These are phyloP conservation scores for Amylocystis lapponica DNA, from an alignment of 768 basidiomycete species.

Conservation along the genomic window DNA sequence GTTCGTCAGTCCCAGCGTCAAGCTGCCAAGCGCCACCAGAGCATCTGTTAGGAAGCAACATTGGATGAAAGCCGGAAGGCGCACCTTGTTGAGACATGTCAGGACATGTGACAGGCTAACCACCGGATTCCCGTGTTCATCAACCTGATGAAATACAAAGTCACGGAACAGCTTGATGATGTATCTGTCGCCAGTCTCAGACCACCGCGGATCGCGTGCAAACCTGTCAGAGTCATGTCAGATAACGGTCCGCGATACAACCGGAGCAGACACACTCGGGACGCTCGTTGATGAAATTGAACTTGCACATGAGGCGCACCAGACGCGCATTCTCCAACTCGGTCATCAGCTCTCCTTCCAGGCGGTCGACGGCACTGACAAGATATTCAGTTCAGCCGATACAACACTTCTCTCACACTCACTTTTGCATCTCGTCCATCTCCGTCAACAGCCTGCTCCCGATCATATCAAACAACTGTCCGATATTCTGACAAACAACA, in stretches of 20 bases:
- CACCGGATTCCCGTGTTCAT: slow-evolving; percentile 83
- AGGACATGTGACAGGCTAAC: slow-evolving; percentile 90
- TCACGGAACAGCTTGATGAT: slow-evolving; percentile 98
- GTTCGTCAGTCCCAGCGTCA: slow-evolving; percentile 90
- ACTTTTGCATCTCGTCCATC: slow-evolving; percentile 82
- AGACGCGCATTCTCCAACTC: slow-evolving; percentile 94
- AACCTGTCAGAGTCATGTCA: neutral
- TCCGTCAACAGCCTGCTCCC: slow-evolving; percentile 68
- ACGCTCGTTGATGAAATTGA: slow-evolving; percentile 98
- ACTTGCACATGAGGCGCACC: slow-evolving; percentile 84
- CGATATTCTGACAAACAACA: slow-evolving; percentile 49
- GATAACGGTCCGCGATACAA: neutral
- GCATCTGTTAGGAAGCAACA: neutral
- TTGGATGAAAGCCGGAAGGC: slow-evolving; percentile 11
- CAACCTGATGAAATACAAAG: slow-evolving; percentile 96
- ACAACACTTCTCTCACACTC: slow-evolving; percentile 18
- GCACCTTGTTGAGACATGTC: slow-evolving; percentile 87
- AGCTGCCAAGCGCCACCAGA: slow-evolving; percentile 44
- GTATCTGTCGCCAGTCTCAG: slow-evolving; percentile 96
- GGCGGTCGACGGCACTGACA: slow-evolving; percentile 65
- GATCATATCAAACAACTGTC: slow-evolving; percentile 77
- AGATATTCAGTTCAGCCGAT: neutral
- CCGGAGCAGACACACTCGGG: slow-evolving; percentile 70
- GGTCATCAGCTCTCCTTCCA: slow-evolving; percentile 78
- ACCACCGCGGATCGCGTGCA: slow-evolving; percentile 87